Conservation (phyloP, 164 flowering plant species). For the Houttuynia cordata region DNA sequence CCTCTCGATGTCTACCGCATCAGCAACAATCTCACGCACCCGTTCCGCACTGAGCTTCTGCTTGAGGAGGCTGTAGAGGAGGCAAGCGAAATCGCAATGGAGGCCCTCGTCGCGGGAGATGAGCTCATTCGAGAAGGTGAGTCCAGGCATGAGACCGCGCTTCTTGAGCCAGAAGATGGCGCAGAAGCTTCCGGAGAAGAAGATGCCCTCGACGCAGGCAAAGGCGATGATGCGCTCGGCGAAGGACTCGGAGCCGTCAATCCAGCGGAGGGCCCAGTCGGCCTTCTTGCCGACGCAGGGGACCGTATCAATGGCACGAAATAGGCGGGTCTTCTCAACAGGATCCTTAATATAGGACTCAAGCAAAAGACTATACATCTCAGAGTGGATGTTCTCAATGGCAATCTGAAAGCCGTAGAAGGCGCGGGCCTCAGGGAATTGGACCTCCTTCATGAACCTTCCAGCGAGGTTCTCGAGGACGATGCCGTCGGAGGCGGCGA, state of each 20-base stretch:
- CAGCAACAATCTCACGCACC: slow-evolving; percentile 42
- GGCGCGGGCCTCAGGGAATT: slow-evolving; percentile 75
- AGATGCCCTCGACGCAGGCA: slow-evolving; percentile 89
- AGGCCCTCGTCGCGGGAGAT: slow-evolving; percentile 84
- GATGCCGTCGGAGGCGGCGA: slow-evolving; percentile 92
- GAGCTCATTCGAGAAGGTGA: slow-evolving; percentile 81
- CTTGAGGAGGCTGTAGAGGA: slow-evolving; percentile 41
- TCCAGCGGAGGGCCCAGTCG: slow-evolving; percentile 81
- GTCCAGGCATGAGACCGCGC: slow-evolving; percentile 79
- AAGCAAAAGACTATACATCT: slow-evolving; percentile 71
- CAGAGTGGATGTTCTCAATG: slow-evolving; percentile 87
- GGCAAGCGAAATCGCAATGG: slow-evolving; percentile 87
- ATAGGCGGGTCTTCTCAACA: slow-evolving; percentile 45
- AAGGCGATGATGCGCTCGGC: slow-evolving; percentile 72
- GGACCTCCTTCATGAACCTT: slow-evolving; percentile 82
- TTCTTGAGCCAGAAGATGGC: slow-evolving; percentile 86
- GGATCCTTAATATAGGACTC: slow-evolving; percentile 67
- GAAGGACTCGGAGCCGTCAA: slow-evolving; percentile 62
- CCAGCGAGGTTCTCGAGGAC: slow-evolving; percentile 81
- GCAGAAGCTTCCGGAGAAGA: slow-evolving; percentile 89
- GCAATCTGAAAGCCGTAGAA: slow-evolving; percentile 92
- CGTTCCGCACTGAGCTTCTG: slow-evolving; percentile 46
- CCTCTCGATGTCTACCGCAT: slow-evolving; percentile 80
- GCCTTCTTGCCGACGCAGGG: slow-evolving; percentile 75
- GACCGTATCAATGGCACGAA: slow-evolving; percentile 74